Conservation (phyloP, 768 basidiomycete species). For the Ramaria sp. region DNA sequence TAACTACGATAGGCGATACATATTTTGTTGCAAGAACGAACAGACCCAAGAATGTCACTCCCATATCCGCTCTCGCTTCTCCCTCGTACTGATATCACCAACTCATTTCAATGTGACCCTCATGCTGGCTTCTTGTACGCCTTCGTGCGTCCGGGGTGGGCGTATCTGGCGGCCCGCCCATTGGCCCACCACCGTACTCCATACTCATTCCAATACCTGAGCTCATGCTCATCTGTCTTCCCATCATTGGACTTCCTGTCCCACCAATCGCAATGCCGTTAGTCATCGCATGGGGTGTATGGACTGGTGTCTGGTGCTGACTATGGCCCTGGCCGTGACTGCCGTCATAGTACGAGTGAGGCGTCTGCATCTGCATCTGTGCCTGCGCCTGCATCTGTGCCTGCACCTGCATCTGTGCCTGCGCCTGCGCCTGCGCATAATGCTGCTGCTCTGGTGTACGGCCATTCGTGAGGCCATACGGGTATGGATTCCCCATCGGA, state of each 20-base stretch:
- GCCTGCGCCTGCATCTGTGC: not conserved
- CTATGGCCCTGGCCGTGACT: not conserved
- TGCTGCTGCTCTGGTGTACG: not conserved
- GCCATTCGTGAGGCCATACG: slow-evolving; percentile 2
- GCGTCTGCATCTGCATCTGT: not conserved
- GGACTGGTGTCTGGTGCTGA: not conserved
- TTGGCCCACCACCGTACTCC: not conserved
- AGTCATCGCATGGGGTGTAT: not conserved
- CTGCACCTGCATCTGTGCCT: not conserved
- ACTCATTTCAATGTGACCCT: not conserved
- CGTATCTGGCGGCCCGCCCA: not conserved
- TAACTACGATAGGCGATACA: not conserved
- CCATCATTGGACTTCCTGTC: not conserved
- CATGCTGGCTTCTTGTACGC: slow-evolving; percentile 4
- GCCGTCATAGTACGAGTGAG: not conserved
- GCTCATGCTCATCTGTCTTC: not conserved
- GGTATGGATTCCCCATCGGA: slow-evolving; percentile 1
- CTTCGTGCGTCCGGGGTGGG: not conserved
- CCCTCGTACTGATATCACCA: not conserved
- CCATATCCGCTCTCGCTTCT: not conserved
- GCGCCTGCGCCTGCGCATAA: not conserved
- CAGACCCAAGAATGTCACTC: not conserved
- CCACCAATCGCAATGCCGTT: not conserved
- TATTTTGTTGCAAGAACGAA: not conserved
- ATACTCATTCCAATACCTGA: not conserved